phyloP scores from a whole-genome alignment of 2,329 filamentous ascomycete genomes.

The Clarireedia paspali region DNA sequence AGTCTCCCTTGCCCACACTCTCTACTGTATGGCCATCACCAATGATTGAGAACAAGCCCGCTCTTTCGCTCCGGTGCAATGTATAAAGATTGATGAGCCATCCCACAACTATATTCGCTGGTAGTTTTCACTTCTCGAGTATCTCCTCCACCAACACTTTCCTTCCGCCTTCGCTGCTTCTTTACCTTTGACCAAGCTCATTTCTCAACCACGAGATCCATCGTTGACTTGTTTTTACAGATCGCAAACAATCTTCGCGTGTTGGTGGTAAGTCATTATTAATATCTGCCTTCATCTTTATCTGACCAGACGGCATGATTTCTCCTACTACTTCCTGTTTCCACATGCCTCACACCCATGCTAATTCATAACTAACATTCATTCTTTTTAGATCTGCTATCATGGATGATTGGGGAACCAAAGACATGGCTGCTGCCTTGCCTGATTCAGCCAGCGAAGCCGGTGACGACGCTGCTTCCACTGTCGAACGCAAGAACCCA shows the following conservation, averaged over 20 bases:
- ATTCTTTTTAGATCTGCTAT: background rate
- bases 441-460: constrained; percentile 11
- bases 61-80: too few species aligned
- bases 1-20: too few species aligned
- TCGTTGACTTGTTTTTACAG: background rate
- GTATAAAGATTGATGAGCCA: too few species aligned
- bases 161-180: background rate
- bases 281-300: background rate
- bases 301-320: too few species aligned
- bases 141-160: background rate
- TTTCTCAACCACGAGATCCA: background rate
- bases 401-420: constrained; percentile 21
- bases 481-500: constrained; percentile 14
- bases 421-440: constrained; percentile 30
- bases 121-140: too few species aligned
- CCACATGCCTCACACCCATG: background rate
- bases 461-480: constrained; percentile 4
- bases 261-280: background rate
- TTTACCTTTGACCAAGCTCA: background rate
- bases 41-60: too few species aligned
- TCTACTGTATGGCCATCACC: too few species aligned
- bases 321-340: too few species aligned
- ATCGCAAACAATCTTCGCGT: background rate
- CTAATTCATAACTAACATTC: background rate
- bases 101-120: too few species aligned